Evolutionary conservation across 331 rosid genomes (phyloP).

Genomic region (Pyracantha coccinea): DNA sequence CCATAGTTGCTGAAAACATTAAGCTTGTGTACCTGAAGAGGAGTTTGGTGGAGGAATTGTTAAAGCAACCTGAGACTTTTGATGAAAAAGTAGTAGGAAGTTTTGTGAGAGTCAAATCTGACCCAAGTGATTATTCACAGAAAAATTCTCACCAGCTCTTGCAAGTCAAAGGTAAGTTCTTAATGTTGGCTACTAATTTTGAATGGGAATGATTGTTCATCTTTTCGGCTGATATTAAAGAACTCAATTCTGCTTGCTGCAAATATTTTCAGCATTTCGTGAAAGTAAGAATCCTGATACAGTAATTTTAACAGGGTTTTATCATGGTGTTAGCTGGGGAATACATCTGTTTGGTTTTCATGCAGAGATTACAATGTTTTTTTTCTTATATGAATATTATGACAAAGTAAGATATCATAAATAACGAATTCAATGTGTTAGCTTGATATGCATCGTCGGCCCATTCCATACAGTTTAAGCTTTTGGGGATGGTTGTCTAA

Average conservation of each 20-base stretch:
- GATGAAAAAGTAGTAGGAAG: conserved; percentile 60
- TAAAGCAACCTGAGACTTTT: conserved; percentile 44
- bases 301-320: not conserved
- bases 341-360: not conserved
- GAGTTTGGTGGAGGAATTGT: conserved; percentile 56
- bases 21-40: conserved; percentile 67
- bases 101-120: conserved; percentile 64
- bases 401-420: not conserved
- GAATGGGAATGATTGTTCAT: not conserved
- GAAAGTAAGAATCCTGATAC: not conserved
- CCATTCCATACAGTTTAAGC: not conserved
- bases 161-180: conserved; percentile 51
- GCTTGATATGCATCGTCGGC: not conserved
- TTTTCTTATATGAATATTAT: not conserved
- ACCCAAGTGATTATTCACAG: conserved; percentile 62
- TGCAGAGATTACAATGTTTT: not conserved
- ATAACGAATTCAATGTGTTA: not conserved
- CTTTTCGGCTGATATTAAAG: not conserved
- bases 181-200: not conserved
- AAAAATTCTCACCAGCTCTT: conserved; percentile 54
- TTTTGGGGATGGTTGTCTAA: not conserved
- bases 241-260: not conserved
- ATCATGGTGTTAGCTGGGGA: not conserved
- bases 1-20: conserved; percentile 50
- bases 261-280: not conserved